Evolutionary conservation across 1,139 yeast genomes (phyloP), one percentile per base, ranked within the genome.

Genomic region (Hemisphaericaspora lyxosophila): DNA sequence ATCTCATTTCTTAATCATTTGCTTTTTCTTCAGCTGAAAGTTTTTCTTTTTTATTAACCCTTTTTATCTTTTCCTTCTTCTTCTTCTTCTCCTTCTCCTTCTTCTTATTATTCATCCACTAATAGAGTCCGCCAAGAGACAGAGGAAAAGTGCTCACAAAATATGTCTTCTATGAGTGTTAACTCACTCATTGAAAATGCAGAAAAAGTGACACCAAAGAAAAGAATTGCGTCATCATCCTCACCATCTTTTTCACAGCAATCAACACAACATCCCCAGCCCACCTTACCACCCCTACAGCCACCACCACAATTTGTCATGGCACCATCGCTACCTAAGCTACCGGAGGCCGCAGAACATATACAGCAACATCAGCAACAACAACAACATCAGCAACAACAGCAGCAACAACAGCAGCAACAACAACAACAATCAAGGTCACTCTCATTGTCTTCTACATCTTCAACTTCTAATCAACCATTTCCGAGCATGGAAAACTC

Each of bases 141-240:
- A 24, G 26, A n/a, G 12, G 12, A 24, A n/a, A 7, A 11, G 13
- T 4, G 4, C 5, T 9, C n/a, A n/a, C n/a, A n/a, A 30, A 16
- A 25, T 17, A 43, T 43, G 43, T 41, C 46, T 16, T 41, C 46
- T 30, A 44, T 46, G 50, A 46, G 50, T 40, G 50, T 45, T 13
- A 37, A 43, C 36, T 43, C 48, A 33, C 48, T 43, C 42, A 43
- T 45, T 31, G 48, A 36, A 24, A 46, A 43, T 26, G 27, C 17
- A 18, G 29, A 31, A 24, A 24, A 18, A 22, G 26, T 15, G 14
- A 25, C 17, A 30, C 39, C 28, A 32, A 34, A 19, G 31, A 33
- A 14, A 26, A 37, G 11, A 26, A 32, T 23, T 16, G 23, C 23
- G 23, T 20, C 23, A 20, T 20, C 23, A 8, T 20, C 23, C 7